Evolutionary conservation across 345 rosid genomes (phyloP).

Genomic region (Viola odorata): DNA sequence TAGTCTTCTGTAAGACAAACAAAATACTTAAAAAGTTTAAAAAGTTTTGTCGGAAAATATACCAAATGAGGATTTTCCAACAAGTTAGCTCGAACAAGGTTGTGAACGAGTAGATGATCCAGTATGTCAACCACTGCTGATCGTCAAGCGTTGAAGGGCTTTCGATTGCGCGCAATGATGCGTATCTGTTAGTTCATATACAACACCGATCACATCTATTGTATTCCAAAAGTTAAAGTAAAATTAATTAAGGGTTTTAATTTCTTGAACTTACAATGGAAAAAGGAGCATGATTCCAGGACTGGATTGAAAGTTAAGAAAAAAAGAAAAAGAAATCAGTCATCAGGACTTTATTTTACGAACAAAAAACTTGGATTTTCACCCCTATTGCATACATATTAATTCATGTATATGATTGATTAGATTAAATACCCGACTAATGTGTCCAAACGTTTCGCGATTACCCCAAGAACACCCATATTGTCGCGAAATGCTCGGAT

Average conservation of each 20-base stretch:
- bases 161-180: conserved; percentile 84
- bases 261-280: conserved; percentile 59
- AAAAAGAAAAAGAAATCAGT: background rate
- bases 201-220: background rate
- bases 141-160: conserved; percentile 78
- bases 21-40: background rate
- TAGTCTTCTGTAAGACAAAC: background rate
- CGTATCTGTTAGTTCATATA: conserved; percentile 42
- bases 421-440: conserved; percentile 2
- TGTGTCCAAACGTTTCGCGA: conserved; percentile 14
- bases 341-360: background rate
- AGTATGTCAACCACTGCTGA: conserved; percentile 94
- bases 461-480: conserved; percentile 10
- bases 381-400: no score
- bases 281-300: conserved; percentile 87
- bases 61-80: conserved; percentile 72
- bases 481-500: background rate
- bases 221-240: background rate
- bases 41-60: background rate
- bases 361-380: background rate
- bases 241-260: background rate
- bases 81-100: conserved; percentile 70
- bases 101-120: conserved; percentile 82
- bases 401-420: background rate
- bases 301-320: conserved; percentile 30